A percentile compares a stretch with the other conserved stretches of the same genome.
These are phyloP conservation scores for Gaultheria prostrata DNA, from an alignment of 148 eudicot genomes.

Conservation along the genomic window DNA sequence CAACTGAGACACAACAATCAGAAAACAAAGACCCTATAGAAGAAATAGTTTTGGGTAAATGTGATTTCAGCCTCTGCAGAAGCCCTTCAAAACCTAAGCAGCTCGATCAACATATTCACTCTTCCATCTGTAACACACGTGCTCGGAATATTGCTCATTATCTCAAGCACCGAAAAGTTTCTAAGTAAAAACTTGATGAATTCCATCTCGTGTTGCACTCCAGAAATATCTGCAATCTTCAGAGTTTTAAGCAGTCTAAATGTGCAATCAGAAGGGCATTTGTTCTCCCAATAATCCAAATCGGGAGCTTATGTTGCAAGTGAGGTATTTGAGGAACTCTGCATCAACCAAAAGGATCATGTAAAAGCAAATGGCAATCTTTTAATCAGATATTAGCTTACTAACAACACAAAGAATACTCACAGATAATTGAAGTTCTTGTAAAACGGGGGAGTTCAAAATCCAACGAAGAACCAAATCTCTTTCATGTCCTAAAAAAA, in stretches of 20 bases:
- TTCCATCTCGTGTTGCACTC: constrained; percentile 77
- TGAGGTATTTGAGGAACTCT: constrained; percentile 74
- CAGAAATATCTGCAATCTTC: constrained; percentile 69
- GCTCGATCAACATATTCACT: constrained; percentile 56
- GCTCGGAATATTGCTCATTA: constrained; percentile 59
- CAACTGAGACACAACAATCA: neutral
- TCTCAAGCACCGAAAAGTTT: constrained; percentile 60
- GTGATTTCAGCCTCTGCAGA: constrained; percentile 70
- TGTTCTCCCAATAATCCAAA: constrained; percentile 58
- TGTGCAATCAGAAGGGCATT: constrained; percentile 46
- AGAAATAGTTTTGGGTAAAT: constrained; percentile 47
- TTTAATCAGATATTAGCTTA: neutral
- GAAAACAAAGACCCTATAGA: neutral
- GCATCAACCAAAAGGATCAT: constrained; percentile 6
- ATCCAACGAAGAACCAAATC: constrained; percentile 78
- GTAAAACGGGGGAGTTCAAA: constrained; percentile 64
- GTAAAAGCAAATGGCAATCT: neutral
- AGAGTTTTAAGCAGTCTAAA: constrained; percentile 56
- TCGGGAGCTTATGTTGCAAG: constrained; percentile 46
- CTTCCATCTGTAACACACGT: constrained; percentile 49
- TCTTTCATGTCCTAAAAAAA: constrained; percentile 91
- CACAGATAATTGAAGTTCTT: constrained; percentile 91
- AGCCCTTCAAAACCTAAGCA: constrained; percentile 76
- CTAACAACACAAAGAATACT: constrained; percentile 26
- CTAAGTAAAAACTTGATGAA: constrained; percentile 63